phyloP scores from a whole-genome alignment of 192 early-diverging fungal species.

The Borealophlyctis nickersoniae region DNA sequence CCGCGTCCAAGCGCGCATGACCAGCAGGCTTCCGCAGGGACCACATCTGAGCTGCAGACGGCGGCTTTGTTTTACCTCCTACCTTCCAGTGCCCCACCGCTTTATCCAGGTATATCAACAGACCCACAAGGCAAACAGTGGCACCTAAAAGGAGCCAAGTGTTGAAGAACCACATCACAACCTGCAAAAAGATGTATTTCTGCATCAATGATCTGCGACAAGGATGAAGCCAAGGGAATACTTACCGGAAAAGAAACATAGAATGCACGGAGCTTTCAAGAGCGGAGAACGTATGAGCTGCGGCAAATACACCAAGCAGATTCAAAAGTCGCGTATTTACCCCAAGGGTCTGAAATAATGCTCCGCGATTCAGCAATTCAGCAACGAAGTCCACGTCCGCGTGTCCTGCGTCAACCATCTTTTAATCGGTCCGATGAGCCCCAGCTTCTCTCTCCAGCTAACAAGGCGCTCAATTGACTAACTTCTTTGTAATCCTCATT shows the following conservation, averaged over 20 bases:
- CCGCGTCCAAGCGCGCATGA: too few species aligned
- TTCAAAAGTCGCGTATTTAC: neutral
- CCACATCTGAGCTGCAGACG: too few species aligned
- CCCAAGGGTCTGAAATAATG: constrained; percentile 19
- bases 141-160: neutral
- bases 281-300: neutral
- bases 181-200: too few species aligned
- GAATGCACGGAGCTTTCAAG: neutral
- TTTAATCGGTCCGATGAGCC: neutral
- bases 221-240: too few species aligned
- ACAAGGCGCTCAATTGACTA: neutral
- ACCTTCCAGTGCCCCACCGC: neutral
- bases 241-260: neutral
- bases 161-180: neutral
- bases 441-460: neutral
- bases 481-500: neutral
- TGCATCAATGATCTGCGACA: too few species aligned
- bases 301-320: neutral
- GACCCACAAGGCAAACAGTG: neutral
- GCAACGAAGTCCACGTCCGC: neutral
- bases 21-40: too few species aligned
- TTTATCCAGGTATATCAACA: neutral
- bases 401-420: neutral
- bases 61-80: too few species aligned
- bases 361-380: constrained; percentile 12